Conservation (phyloP, 164 flowering plant genomes). For the Piper longum region DNA sequence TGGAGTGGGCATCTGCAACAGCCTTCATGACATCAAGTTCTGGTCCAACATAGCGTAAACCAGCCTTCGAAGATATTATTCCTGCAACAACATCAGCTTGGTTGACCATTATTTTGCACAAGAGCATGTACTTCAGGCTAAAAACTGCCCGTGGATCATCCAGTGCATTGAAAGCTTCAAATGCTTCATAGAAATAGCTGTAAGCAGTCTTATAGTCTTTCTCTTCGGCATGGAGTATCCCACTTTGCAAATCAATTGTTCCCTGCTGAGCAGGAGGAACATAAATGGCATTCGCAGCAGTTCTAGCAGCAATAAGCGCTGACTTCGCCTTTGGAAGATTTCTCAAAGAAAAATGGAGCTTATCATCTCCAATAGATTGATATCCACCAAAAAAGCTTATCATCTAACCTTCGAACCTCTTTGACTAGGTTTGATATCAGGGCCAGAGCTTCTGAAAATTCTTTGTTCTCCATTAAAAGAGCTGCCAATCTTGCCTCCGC, state of each 20-base stretch:
- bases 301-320: conserved; percentile 54
- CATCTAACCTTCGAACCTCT: conserved; percentile 36
- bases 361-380: neutral
- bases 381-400: conserved; percentile 16
- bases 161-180: conserved; percentile 52
- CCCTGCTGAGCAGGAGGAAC: conserved; percentile 65
- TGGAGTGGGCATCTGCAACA: conserved; percentile 25
- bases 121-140: conserved; percentile 20
- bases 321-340: conserved; percentile 43
- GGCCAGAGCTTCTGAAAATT: conserved; percentile 32
- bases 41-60: conserved; percentile 13
- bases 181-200: conserved; percentile 62
- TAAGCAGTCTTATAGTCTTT: conserved; percentile 60
- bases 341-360: neutral
- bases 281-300: conserved; percentile 60
- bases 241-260: conserved; percentile 50
- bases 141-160: conserved; percentile 20
- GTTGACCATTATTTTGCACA: conserved; percentile 51
- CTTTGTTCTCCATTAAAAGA: conserved; percentile 13
- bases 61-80: conserved; percentile 18
- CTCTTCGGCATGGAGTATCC: conserved; percentile 52
- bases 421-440: conserved; percentile 15
- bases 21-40: conserved; percentile 19
- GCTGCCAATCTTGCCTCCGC: conserved; percentile 46
- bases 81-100: conserved; percentile 12